Evolutionary conservation across 2,329 filamentous ascomycete species (phyloP).

Genomic region (Diplodia corticola): DNA sequence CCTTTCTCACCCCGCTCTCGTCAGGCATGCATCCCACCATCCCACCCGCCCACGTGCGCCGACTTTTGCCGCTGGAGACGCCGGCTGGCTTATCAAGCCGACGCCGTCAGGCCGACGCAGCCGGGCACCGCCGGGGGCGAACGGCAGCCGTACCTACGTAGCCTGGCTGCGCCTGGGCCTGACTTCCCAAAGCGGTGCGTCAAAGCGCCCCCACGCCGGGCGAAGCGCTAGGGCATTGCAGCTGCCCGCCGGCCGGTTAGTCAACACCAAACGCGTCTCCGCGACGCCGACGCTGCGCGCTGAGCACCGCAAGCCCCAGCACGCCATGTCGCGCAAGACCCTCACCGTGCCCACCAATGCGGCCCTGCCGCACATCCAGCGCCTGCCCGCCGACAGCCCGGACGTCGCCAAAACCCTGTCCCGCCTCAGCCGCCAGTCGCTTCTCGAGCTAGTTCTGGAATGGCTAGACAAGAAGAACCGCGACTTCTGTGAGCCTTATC

Average conservation of each 20-base stretch:
- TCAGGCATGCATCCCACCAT: background rate
- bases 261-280: slow-evolving; percentile 22
- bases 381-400: slow-evolving; percentile 65
- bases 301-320: background rate
- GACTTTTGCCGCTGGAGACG: slow-evolving; percentile 3
- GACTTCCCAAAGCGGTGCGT: background rate
- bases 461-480: slow-evolving; percentile 73
- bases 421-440: slow-evolving; percentile 69
- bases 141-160: too few relatives aligned
- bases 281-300: slow-evolving; percentile 11
- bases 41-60: slow-evolving; percentile 8
- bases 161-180: too few relatives aligned
- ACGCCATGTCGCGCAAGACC: slow-evolving; percentile 24
- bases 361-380: slow-evolving; percentile 69
- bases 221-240: background rate
- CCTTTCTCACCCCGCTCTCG: background rate
- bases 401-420: slow-evolving; percentile 66
- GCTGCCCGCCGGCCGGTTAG: slow-evolving; percentile 8
- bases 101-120: background rate
- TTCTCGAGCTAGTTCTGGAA: slow-evolving; percentile 70
- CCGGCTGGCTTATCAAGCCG: slow-evolving; percentile 10
- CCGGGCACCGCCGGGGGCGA: background rate
- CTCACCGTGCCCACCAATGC: slow-evolving; percentile 70
- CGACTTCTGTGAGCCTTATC: slow-evolving; percentile 60
- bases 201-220: slow-evolving; percentile 5